Base-by-base conservation (phyloP, 768 basidiomycete genomes). In the Amanita inopinata region DNA sequence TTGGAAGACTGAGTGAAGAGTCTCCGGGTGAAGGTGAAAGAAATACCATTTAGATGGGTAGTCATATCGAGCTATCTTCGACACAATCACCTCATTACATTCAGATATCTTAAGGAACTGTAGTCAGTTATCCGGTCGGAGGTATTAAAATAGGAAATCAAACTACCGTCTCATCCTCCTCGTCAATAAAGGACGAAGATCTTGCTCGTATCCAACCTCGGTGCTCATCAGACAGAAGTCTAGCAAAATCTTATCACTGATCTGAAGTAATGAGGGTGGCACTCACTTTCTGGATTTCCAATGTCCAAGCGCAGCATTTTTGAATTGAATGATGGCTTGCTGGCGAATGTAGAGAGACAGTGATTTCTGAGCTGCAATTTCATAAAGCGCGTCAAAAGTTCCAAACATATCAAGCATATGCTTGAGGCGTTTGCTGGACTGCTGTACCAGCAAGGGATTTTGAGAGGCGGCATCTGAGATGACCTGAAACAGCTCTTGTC, bases 251-350 rank as follows among this genome's bases (percentile, higher is more conserved):
- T 19, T 20, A 14, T 38, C 28, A 33, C n/a, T n/a, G 15, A 20
- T 14, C 8, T n/a, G 15, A 40, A 39, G 20, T 17, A 20, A 34
- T 18, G 43, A 33, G 20, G 3, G 8, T 14, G 9, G 31, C 27
- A 11, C 73, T 55, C 50, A 86, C 88, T 78, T 87, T 63, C 80
- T 64, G 23, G 80, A 81, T 55, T 74, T 70, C 91, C 91, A 94
- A 53, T 86, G 80, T 37, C 62, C 62, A 3, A 80, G 58, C 2
- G 79, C 80, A 1, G 72, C 70, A 52, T 92, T 93, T 63, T 93
- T 93, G 65, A 92, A 84, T 54, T 90, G 88, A 43, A 93, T 83
- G 49, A 89, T 86, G 18, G 83, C 78, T 57, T 86, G 84, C 51
- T 84, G 74, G 31, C 90, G 77, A 38, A 91, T 72, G 11, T 64